phyloP scores from a whole-genome alignment of 495 filamentous ascomycete genomes.

The Penicillium cataractarum region DNA sequence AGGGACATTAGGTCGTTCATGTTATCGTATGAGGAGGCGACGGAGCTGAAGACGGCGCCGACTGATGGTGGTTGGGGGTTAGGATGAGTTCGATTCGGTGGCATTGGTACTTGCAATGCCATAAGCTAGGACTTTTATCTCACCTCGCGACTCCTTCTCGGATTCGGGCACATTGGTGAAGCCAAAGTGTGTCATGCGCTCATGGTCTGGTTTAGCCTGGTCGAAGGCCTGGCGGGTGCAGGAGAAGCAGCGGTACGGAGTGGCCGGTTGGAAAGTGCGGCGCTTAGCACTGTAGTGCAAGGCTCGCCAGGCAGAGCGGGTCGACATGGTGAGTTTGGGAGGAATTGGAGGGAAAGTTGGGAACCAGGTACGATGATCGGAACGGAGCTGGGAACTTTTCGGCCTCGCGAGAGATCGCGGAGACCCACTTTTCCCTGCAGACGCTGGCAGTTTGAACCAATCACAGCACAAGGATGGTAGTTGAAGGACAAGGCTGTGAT shows the following conservation, averaged over 20 bases:
- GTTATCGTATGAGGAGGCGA: slow-evolving; percentile 86
- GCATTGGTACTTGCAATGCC: not conserved
- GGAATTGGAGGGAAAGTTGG: not conserved
- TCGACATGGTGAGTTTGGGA: slow-evolving; percentile 27
- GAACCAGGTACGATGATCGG: not conserved
- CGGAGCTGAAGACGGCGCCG: slow-evolving; percentile 89
- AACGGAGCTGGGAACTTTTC: slow-evolving; percentile 28
- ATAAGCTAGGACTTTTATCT: not conserved
- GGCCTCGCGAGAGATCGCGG: slow-evolving; percentile 13
- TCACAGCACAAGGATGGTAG: slow-evolving; percentile 17
- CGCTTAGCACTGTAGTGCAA: slow-evolving; percentile 38
- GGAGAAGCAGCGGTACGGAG: slow-evolving; percentile 58
- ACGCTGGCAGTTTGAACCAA: slow-evolving; percentile 13
- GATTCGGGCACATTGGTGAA: slow-evolving; percentile 84
- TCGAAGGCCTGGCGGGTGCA: slow-evolving; percentile 52
- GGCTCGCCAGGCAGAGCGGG: slow-evolving; percentile 43
- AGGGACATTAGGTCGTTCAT: slow-evolving; percentile 99
- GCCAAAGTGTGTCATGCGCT: slow-evolving; percentile 87
- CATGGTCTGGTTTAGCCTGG: slow-evolving; percentile 46
- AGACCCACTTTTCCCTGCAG: slow-evolving; percentile 16
- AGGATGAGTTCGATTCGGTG: not conserved
- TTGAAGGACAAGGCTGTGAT: not conserved
- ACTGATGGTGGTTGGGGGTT: slow-evolving; percentile 52
- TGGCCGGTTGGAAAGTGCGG: slow-evolving; percentile 28
- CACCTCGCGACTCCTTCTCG: slow-evolving; percentile 79